These are phyloP conservation scores for Linnemannia hyalina DNA, from an alignment of 192 early-diverging fungal species.

Conservation along the genomic window DNA sequence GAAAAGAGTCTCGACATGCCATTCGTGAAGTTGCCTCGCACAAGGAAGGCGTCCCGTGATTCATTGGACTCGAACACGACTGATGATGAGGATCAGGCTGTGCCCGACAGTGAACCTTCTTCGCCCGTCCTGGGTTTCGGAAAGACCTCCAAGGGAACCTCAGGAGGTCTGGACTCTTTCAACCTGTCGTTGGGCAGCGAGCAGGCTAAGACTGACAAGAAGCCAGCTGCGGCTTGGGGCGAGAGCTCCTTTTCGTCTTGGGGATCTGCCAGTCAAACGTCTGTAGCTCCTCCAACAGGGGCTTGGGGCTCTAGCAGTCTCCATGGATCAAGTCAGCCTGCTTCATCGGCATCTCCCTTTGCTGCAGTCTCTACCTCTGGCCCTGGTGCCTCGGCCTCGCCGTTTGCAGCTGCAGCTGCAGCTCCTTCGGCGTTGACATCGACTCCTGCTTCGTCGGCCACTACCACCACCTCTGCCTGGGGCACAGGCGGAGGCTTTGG, in stretches of 20 bases:
- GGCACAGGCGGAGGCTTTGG: constrained; percentile 29
- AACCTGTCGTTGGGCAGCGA: constrained; percentile 31
- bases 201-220: constrained; percentile 14
- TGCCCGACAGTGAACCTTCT: background rate
- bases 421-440: constrained; percentile 17
- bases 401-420: background rate
- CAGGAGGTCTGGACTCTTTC: constrained; percentile 42
- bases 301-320: background rate
- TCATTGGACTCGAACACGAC: constrained; percentile 50
- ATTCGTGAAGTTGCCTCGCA: constrained; percentile 44
- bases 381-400: background rate
- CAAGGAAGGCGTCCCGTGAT: constrained; percentile 31
- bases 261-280: constrained; percentile 23
- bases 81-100: constrained; percentile 30
- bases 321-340: background rate
- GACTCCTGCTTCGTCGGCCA: background rate
- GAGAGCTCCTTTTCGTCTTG: constrained; percentile 40
- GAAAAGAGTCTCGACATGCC: constrained; percentile 26
- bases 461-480: constrained; percentile 7
- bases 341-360: constrained; percentile 15
- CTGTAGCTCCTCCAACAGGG: constrained; percentile 8
- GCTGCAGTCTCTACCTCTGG: background rate
- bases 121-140: constrained; percentile 14
- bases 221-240: constrained; percentile 35
- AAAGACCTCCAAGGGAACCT: background rate